Conservation (phyloP, 1,284 basidiomycete species). For the Retiboletus flavoniger region DNA sequence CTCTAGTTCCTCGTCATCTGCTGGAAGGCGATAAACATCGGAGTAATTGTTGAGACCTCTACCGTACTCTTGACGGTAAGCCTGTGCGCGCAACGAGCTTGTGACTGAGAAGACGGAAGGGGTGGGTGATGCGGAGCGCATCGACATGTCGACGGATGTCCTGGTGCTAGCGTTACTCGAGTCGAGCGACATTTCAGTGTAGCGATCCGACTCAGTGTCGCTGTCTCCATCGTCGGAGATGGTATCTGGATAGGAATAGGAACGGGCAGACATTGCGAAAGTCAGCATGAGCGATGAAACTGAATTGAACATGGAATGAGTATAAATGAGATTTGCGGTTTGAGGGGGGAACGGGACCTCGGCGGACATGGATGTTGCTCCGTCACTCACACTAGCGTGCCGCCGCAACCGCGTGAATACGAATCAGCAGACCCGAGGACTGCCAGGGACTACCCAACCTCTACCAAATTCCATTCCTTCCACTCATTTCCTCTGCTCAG, state of each 20-base stretch:
- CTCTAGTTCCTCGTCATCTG: constrained; percentile 70
- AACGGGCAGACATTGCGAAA: constrained; percentile 20
- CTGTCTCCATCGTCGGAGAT: constrained; percentile 37
- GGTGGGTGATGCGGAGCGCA: constrained; percentile 62
- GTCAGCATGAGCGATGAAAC: constrained; percentile 17
- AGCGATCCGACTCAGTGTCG: constrained; percentile 33
- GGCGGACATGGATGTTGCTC: constrained; percentile 38
- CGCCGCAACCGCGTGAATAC: constrained; percentile 34
- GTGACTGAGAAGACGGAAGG: constrained; percentile 70
- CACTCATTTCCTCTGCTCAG: neutral
- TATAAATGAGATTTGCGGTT: constrained; percentile 31
- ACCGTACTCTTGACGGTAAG: constrained; percentile 65
- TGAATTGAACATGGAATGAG: constrained; percentile 6
- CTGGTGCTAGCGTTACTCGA: constrained; percentile 43
- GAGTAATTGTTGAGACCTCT: constrained; percentile 73
- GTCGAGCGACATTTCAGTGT: constrained; percentile 39
- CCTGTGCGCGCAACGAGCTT: constrained; percentile 55
- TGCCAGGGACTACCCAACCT: neutral
- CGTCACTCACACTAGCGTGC: constrained; percentile 23
- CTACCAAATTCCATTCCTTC: neutral
- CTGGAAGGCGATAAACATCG: constrained; percentile 71
- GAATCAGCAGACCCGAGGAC: constrained; percentile 26
- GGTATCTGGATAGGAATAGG: constrained; percentile 1
- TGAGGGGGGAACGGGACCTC: constrained; percentile 16
- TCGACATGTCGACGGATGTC: constrained; percentile 50